Evolutionary conservation across 1,284 basidiomycete genomes (phyloP).

Genomic region (Dichomitus squalens): DNA sequence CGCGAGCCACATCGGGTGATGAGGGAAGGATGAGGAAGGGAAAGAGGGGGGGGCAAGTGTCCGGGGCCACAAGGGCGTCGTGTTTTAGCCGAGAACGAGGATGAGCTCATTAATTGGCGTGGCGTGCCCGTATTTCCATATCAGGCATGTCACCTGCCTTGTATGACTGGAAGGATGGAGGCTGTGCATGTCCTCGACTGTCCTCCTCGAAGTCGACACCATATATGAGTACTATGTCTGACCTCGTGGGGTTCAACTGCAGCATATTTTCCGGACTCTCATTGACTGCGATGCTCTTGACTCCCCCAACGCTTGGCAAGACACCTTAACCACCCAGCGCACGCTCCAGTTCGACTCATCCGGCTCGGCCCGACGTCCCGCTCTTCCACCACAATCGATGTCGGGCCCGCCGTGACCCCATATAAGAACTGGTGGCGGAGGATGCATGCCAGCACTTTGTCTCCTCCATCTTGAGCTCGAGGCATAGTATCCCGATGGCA

Average conservation of each 20-base stretch:
- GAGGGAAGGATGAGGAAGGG: not conserved
- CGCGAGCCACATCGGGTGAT: not conserved
- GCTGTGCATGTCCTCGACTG: not conserved
- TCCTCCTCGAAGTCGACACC: no score
- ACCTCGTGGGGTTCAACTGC: no score
- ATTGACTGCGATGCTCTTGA: no score
- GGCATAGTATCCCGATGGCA: slow-evolving; percentile 14
- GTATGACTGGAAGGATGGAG: no score
- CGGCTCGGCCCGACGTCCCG: slow-evolving; percentile 4
- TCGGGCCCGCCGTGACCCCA: not conserved
- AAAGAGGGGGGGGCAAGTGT: not conserved
- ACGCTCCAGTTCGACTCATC: no score
- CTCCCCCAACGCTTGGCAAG: no score
- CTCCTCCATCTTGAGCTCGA: not conserved
- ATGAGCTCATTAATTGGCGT: not conserved
- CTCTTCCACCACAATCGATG: not conserved
- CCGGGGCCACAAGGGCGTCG: not conserved
- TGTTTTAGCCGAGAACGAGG: not conserved
- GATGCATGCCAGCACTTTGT: not conserved
- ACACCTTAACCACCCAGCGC: no score
- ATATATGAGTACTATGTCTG: no score
- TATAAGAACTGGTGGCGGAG: not conserved
- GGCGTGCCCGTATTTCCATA: slow-evolving; percentile 11
- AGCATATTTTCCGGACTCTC: no score
- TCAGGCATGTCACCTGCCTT: slow-evolving; percentile 9